Conservation (phyloP, 495 filamentous ascomycete genomes). For the Corynascus novoguineensis region DNA sequence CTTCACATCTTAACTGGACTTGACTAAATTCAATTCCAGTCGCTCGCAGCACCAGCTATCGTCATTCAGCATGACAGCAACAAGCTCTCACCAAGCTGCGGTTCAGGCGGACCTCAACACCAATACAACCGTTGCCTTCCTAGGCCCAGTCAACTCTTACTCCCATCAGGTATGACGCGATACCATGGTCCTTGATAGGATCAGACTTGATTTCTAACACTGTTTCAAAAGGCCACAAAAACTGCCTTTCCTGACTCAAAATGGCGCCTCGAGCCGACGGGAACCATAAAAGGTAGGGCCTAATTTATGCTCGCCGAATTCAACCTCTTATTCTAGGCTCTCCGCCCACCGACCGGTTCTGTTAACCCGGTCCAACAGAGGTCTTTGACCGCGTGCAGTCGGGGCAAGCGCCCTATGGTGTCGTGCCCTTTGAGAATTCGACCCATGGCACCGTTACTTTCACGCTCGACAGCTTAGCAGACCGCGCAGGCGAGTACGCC, state of each 20-base stretch:
- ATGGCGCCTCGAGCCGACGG: constrained; percentile 52
- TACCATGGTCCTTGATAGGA: background rate
- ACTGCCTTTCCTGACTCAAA: constrained; percentile 50
- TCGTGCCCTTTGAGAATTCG: constrained; percentile 94
- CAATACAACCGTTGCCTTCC: constrained; percentile 56
- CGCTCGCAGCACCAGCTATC: background rate
- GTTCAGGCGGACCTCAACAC: background rate
- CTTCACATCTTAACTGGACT: too few relatives aligned
- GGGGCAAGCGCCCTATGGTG: constrained; percentile 56
- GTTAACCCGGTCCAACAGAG: constrained; percentile 40
- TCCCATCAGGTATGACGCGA: constrained; percentile 77
- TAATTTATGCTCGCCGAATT: background rate
- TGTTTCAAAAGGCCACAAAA: constrained; percentile 56
- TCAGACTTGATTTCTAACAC: background rate
- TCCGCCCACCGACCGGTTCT: too few relatives aligned
- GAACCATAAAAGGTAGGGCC: constrained; percentile 54
- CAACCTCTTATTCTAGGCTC: too few relatives aligned
- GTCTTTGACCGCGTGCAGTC: constrained; percentile 75
- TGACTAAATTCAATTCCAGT: too few relatives aligned
- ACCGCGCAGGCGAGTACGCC: constrained; percentile 53
- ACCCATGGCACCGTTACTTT: constrained; percentile 86
- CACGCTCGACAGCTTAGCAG: constrained; percentile 83
- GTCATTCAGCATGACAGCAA: background rate
- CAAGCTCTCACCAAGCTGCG: background rate
- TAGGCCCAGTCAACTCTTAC: constrained; percentile 81